Evolutionary conservation across 768 basidiomycete genomes (phyloP).

Genomic region (Leccinum longicurvipes): DNA sequence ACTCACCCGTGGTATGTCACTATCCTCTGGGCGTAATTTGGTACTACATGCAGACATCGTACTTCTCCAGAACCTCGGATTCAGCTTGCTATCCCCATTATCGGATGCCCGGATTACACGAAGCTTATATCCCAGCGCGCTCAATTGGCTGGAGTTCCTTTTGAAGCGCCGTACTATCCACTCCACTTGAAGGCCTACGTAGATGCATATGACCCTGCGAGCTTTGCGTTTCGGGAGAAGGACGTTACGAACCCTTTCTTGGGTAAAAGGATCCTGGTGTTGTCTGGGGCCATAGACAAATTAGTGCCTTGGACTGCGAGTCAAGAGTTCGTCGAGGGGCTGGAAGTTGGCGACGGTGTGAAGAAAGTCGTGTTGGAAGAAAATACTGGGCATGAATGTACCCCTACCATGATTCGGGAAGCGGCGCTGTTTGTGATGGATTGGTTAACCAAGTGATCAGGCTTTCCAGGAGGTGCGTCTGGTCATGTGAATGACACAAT

Average conservation of each 20-base stretch:
- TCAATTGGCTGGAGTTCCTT: conserved; percentile 36
- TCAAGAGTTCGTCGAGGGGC: conserved; percentile 49
- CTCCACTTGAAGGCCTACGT: conserved; percentile 48
- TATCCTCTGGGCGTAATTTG: background rate
- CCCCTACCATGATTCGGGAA: conserved; percentile 55
- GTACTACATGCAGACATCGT: background rate
- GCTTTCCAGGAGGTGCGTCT: background rate
- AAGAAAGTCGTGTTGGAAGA: conserved; percentile 55
- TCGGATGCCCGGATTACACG: conserved; percentile 71
- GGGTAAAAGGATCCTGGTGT: conserved; percentile 69
- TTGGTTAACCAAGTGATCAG: conserved; percentile 23
- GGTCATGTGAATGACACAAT: background rate
- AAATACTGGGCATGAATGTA: conserved; percentile 61
- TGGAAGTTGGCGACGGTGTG: conserved; percentile 55
- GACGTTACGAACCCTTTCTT: conserved; percentile 54
- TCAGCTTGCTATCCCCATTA: conserved; percentile 47
- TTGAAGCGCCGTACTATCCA: conserved; percentile 57
- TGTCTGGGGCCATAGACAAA: conserved; percentile 63
- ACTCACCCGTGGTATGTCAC: conserved; percentile 42
- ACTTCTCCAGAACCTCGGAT: conserved; percentile 42
- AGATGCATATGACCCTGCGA: conserved; percentile 42
- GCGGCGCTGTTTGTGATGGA: conserved; percentile 31
- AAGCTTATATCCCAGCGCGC: conserved; percentile 59
- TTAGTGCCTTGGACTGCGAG: conserved; percentile 67
- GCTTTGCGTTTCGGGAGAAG: conserved; percentile 37